These are phyloP conservation scores for Podospora appendiculata DNA, from an alignment of 495 filamentous ascomycete species.

Conservation along the genomic window DNA sequence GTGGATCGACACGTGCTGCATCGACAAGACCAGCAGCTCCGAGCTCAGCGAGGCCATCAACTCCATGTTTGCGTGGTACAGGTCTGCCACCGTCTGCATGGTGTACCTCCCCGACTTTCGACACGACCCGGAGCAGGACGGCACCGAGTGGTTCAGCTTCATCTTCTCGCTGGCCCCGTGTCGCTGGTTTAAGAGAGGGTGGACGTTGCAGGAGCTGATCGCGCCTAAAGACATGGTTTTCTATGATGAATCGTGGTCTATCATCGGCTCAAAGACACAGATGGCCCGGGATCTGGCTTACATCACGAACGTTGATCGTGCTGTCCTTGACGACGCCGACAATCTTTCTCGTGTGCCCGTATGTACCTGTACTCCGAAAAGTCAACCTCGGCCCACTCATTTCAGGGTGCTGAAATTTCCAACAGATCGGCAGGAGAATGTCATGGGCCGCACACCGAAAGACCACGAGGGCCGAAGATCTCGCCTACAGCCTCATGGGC, in stretches of 20 bases:
- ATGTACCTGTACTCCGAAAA: too few relatives aligned
- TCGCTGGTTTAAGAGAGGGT: slow-evolving; percentile 26
- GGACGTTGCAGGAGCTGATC: slow-evolving; percentile 33
- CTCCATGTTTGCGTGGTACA: slow-evolving; percentile 36
- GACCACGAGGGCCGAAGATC: slow-evolving; percentile 7
- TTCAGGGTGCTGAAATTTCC: too few relatives aligned
- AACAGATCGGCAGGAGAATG: slow-evolving; percentile 2
- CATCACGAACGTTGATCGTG: slow-evolving; percentile 1
- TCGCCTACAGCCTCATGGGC: slow-evolving; percentile 11
- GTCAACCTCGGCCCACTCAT: too few relatives aligned
- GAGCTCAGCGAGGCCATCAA: slow-evolving; percentile 36
- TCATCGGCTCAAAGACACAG: slow-evolving; percentile 1
- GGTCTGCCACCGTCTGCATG: slow-evolving; percentile 18
- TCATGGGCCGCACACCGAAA: slow-evolving; percentile 6
- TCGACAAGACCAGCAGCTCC: slow-evolving; percentile 31
- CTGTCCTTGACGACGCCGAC: neutral
- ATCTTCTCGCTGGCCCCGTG: neutral
- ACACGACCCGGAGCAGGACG: neutral
- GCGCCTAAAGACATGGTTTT: slow-evolving; percentile 24
- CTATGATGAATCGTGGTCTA: slow-evolving; percentile 18
- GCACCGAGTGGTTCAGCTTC: neutral
- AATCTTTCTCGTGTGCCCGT: neutral
- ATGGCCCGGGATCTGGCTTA: neutral
- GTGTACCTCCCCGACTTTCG: slow-evolving; percentile 15
- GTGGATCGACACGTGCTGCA: slow-evolving; percentile 36